Base-by-base conservation (phyloP, 352 stramenopile genomes). In the Phytophthora boehmeriae region DNA sequence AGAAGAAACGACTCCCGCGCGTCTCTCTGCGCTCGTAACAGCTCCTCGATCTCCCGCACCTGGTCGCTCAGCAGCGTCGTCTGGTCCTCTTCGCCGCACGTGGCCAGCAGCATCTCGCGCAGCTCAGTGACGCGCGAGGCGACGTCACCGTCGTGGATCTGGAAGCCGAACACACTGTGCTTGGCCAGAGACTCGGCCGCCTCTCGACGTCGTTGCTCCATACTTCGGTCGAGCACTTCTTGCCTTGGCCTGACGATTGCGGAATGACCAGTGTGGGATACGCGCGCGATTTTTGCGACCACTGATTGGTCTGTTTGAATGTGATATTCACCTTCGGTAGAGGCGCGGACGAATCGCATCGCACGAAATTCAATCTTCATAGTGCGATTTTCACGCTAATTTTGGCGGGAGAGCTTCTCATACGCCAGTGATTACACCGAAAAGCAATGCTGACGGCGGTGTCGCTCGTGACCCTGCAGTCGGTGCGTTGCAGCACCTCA, bases 101-200 rank as follows among this genome's bases (percentile, higher is more conserved):
- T 76, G 43, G 66, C 63, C 27, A 77, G 44, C 28, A 92, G 47
- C 47, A 92, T 58, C 48, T 84, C 78, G 11, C 71, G 66, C 11
- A 92, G 72, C 43, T 83, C 74, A 0, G 38, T 8, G 23, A 92
- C 69, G 43, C 69, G 72, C 59, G 61, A 56, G 35, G 61, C 54
- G 17, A 89, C 59, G 22, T 28, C 43, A 13, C 54, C 54, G 34
- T 88, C 67, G 45, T 79, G 70, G 53, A 89, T 77, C 62, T 88
- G 75, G 66, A 92, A 89, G 46, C 72, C 56, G 67, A 92, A 92
- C n/a, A 92, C 68, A 19, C 73, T 77, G 66, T 92, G 76, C 9
- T 13, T 35, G 2, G 49, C 35, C 28, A 75, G 61, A 16, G 42
- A 50, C 56, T 67, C 58, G 14, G 66, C 66, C 23, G 46, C 61